phyloP scores from a whole-genome alignment of 495 filamentous ascomycete species.

The Tuber borchii region DNA sequence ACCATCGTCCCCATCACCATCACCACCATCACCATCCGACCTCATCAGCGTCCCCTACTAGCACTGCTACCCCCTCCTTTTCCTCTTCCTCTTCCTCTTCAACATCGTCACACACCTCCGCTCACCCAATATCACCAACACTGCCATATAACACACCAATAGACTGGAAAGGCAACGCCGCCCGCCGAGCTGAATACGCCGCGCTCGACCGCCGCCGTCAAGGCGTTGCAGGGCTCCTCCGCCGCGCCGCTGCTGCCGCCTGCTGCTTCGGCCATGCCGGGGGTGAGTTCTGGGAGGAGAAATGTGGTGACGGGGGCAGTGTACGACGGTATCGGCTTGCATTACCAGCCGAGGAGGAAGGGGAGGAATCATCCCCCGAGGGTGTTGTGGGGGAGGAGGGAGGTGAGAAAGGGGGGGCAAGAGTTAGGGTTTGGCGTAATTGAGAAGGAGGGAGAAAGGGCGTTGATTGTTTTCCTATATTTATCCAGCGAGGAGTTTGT shows the following conservation, averaged over 20 bases:
- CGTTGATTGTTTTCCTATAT: background rate
- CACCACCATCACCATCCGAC: background rate
- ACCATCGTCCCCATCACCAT: background rate
- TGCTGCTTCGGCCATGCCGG: slow-evolving; percentile 23
- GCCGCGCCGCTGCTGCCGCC: slow-evolving; percentile 11
- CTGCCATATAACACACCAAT: slow-evolving; percentile 32
- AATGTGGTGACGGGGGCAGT: slow-evolving; percentile 30
- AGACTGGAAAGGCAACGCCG: slow-evolving; percentile 39
- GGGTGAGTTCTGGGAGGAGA: slow-evolving; percentile 35
- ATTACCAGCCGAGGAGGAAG: slow-evolving; percentile 23
- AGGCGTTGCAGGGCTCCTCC: background rate
- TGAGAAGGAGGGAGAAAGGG: background rate
- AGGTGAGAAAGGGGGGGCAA: slow-evolving; percentile 8
- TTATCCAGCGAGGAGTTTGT: slow-evolving; percentile 10
- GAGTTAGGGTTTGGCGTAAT: slow-evolving; percentile 7
- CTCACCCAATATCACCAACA: slow-evolving; percentile 7
- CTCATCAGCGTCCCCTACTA: background rate
- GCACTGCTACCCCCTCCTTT: slow-evolving; percentile 20
- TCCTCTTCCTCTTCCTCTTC: slow-evolving; percentile 17
- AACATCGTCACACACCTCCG: background rate
- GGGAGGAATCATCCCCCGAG: slow-evolving; percentile 11
- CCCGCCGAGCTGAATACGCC: slow-evolving; percentile 35
- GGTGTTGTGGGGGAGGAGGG: slow-evolving; percentile 7
- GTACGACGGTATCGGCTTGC: slow-evolving; percentile 33
- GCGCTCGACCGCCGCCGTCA: slow-evolving; percentile 32